Evolutionary conservation across 306 rosid species (phyloP), one percentile per base, ranked within the genome.

Genomic region (Inga laurina): DNA sequence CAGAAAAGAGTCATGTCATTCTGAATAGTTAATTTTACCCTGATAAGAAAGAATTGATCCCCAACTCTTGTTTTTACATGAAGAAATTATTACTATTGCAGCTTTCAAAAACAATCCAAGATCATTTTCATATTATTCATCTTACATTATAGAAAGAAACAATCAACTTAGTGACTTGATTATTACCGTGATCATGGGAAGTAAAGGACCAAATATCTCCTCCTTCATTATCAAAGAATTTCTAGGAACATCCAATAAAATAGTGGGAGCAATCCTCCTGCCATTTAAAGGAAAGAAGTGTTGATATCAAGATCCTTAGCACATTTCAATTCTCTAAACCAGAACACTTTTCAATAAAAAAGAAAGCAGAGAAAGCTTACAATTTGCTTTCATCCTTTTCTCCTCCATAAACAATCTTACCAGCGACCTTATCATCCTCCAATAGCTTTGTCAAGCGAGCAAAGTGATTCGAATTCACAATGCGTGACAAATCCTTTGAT

Each of bases 171-270:
- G 35, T 14, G 49, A 79, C 71, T 74, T 69, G 68, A 74, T 73
- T 86, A 92, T 51, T 90, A 96, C 99, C 87, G 91, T 91, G 83
- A 94, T 3, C 86, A 97, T 94, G 81, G 99, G 98, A 86, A 97
- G 97, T 82, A 97, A 87, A 34, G 99, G 99, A 82, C 99, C 99
- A 77, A 97, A 97, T 74, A 97, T 97, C 86, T 97, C 99, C 74
- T 97, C 99, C 37, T 19, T 82, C 99, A 97, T 94, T 72, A 97
- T 88, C 82, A 91, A 51, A 54, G 98, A 91, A 85, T 97, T 93
- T 68, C 54, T 88, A 3, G 98, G 97, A 34, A 90, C 97, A 78
- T 97, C 97, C 64, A 97, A 86, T 80, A 97, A 91, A 88, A 97
- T 22, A 80, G 99, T 97, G 49, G 99, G 99, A 83, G 94, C 87